A percentile compares a stretch with the other conserved stretches of the same genome.
phyloP scores from a whole-genome alignment of 2,329 filamentous ascomycete genomes.

The Aspergillus glaucus region DNA sequence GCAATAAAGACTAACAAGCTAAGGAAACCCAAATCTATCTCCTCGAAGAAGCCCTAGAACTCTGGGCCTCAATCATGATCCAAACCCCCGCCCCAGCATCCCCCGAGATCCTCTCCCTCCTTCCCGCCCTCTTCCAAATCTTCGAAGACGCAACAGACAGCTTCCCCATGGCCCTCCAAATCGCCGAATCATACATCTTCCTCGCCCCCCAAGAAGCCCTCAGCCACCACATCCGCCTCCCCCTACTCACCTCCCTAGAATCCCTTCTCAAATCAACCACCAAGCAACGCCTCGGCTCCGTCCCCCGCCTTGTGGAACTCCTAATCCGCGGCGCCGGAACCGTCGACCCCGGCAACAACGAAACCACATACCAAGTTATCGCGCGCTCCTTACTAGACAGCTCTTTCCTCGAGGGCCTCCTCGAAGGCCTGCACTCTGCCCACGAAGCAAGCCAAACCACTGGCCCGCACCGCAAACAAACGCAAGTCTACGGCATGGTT shows the following conservation, averaged over 20 bases:
- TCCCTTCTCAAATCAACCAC: conserved; percentile 34
- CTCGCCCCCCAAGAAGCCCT: conserved; percentile 50
- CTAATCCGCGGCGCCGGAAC: conserved; percentile 58
- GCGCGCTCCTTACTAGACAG: conserved; percentile 59
- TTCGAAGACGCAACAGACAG: conserved; percentile 62
- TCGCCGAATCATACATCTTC: conserved; percentile 64
- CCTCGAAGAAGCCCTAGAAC: conserved; percentile 82
- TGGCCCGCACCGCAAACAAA: conserved; percentile 66
- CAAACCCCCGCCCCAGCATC: conserved; percentile 58
- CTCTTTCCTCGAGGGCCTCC: conserved; percentile 57
- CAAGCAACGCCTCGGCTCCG: conserved; percentile 33
- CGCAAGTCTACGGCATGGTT: conserved; percentile 65
- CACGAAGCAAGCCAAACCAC: conserved; percentile 72
- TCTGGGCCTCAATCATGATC: conserved; percentile 72
- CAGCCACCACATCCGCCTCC: conserved; percentile 32
- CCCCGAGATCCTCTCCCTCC: conserved; percentile 56
- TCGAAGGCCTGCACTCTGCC: conserved; percentile 61
- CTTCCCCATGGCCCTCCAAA: conserved; percentile 55
- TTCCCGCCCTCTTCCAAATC: conserved; percentile 58
- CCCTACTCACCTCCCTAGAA: conserved; percentile 34
- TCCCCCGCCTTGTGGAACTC: conserved; percentile 52
- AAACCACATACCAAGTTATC: conserved; percentile 56
- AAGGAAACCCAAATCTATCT: conserved; percentile 68
- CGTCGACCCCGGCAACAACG: conserved; percentile 48
- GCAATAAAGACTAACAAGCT: conserved; percentile 3